These are phyloP conservation scores for Cordyceps fumosorosea DNA, from an alignment of 2,329 filamentous ascomycete genomes.

Conservation along the genomic window DNA sequence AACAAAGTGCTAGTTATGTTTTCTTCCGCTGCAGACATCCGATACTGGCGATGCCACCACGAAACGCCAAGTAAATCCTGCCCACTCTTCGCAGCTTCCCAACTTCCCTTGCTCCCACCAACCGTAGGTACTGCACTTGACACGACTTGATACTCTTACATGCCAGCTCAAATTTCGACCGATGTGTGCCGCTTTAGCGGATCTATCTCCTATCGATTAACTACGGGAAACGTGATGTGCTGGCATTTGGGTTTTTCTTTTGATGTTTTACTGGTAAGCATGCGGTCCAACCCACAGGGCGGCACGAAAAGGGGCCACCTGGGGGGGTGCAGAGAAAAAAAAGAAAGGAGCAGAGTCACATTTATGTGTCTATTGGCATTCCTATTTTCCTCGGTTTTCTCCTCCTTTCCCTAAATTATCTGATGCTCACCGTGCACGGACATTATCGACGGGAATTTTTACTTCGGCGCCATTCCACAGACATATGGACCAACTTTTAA, in stretches of 20 bases:
- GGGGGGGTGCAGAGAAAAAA: not conserved
- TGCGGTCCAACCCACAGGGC: not conserved
- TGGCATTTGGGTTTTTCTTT: constrained; percentile 9
- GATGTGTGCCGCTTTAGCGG: not conserved
- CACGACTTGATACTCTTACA: not conserved
- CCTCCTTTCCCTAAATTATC: not conserved
- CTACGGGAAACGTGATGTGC: not conserved
- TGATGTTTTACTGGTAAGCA: not conserved
- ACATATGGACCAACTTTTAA: no score
- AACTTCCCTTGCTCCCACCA: no score
- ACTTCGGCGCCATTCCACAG: no score
- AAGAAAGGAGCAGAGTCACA: no score
- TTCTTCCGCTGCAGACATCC: no score
- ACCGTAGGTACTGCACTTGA: not conserved
- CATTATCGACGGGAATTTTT: no score
- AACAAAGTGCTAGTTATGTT: no score
- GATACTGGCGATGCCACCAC: no score
- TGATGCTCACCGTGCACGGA: not conserved
- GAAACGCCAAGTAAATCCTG: not conserved
- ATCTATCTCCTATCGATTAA: not conserved
- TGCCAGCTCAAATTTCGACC: not conserved
- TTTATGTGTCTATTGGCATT: not conserved
- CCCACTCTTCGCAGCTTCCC: no score
- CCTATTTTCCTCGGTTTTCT: not conserved
- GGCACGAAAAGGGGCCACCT: constrained; percentile 7